phyloP scores from a whole-genome alignment of 1,139 yeast species.

The Lodderomyces theae region DNA sequence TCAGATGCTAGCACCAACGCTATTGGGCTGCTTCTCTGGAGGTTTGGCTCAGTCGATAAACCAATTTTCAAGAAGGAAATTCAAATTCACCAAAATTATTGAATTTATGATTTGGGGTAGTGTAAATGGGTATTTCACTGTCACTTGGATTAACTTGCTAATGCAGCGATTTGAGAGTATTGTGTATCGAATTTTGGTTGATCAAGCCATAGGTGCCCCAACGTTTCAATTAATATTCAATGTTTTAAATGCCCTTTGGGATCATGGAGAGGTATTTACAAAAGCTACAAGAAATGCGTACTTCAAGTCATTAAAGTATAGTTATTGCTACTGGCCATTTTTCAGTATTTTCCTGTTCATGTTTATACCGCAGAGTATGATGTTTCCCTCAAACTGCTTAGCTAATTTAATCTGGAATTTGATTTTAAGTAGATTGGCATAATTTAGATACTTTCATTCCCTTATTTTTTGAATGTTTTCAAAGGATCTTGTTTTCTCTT shows the following conservation, averaged over 20 bases:
- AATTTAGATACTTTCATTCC: not conserved
- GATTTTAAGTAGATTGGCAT: constrained; percentile 39
- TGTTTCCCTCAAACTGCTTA: constrained; percentile 59
- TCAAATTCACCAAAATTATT: constrained; percentile 37
- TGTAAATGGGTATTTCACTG: constrained; percentile 55
- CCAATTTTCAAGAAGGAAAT: constrained; percentile 44
- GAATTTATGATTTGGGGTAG: constrained; percentile 64
- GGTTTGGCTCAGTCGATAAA: constrained; percentile 58
- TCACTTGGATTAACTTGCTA: constrained; percentile 55
- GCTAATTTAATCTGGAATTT: constrained; percentile 58
- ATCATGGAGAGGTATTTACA: constrained; percentile 38
- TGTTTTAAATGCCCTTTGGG: constrained; percentile 54
- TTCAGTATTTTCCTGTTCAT: constrained; percentile 51
- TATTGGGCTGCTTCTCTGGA: constrained; percentile 50
- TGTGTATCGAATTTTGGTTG: constrained; percentile 42
- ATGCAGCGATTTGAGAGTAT: constrained; percentile 34
- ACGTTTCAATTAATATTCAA: constrained; percentile 52
- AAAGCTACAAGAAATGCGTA: constrained; percentile 31
- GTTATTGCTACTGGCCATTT: constrained; percentile 60
- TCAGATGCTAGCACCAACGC: constrained; percentile 37
- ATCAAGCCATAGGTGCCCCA: constrained; percentile 57
- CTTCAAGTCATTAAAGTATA: constrained; percentile 47
- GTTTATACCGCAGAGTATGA: constrained; percentile 43
- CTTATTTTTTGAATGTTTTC: constrained; percentile 41
- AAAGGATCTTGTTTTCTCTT: constrained; percentile 65